Evolutionary conservation across 1,284 basidiomycete species (phyloP), one percentile per base, ranked within the genome.

Genomic region (Schizophyllum amplum): DNA sequence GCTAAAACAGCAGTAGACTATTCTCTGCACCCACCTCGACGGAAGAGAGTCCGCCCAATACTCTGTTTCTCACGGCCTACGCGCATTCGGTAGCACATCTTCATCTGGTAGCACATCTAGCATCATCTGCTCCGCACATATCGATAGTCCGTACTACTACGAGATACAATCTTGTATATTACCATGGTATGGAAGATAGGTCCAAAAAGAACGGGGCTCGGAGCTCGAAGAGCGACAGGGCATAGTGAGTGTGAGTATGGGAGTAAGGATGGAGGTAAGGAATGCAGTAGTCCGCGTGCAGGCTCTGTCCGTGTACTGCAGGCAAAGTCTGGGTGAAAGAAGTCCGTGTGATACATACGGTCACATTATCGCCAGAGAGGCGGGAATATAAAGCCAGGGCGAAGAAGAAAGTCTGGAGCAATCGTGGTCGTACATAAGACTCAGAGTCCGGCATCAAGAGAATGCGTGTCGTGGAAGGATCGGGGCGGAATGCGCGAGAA

Each of bases 1-100:
- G 54, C 58, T 64, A 5, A 83, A 84, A 67, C 72, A 70, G 60
- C 66, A 69, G 33, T 77, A n/a, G n/a, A n/a, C n/a, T n/a, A n/a
- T n/a, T n/a, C n/a, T n/a, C n/a, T n/a, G n/a, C n/a, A n/a, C n/a
- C n/a, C n/a, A n/a, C n/a, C n/a, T n/a, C n/a, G n/a, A n/a, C n/a
- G n/a, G n/a, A n/a, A n/a, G n/a, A n/a, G n/a, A n/a, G n/a, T n/a
- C n/a, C n/a, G n/a, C n/a, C n/a, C n/a, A n/a, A n/a, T n/a, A n/a
- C n/a, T n/a, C n/a, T n/a, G n/a, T n/a, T n/a, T n/a, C n/a, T n/a
- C n/a, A n/a, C n/a, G n/a, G n/a, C n/a, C n/a, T n/a, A n/a, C n/a
- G n/a, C n/a, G n/a, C n/a, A n/a, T n/a, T n/a, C n/a, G n/a, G n/a
- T n/a, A n/a, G n/a, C n/a, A n/a, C n/a, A n/a, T n/a, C n/a, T n/a